Conservation (phyloP, 805 yeast genomes). For the Blastobotrys terrestris region DNA sequence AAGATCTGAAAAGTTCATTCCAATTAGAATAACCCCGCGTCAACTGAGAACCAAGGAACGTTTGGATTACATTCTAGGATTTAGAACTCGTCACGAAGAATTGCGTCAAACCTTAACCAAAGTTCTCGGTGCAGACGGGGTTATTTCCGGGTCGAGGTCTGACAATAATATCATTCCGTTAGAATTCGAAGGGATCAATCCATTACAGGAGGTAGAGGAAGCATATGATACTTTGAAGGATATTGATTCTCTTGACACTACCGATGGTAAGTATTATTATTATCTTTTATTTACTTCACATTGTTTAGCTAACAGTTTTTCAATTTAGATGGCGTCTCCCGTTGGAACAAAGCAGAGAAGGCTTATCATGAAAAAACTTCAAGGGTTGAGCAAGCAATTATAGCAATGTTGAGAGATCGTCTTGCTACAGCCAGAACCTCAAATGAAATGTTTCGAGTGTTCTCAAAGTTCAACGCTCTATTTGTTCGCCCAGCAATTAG, state of each 20-base stretch:
- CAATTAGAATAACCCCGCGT: conserved; percentile 52
- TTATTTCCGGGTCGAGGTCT: not conserved
- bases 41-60: conserved; percentile 38
- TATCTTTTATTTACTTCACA: not conserved
- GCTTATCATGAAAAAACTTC: conserved; percentile 39
- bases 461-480: conserved; percentile 44
- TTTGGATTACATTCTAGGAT: conserved; percentile 36
- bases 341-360: conserved; percentile 40
- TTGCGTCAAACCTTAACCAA: conserved; percentile 35
- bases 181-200: conserved; percentile 22
- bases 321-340: conserved; percentile 14
- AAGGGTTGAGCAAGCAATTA: conserved; percentile 42
- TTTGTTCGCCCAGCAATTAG: conserved; percentile 49
- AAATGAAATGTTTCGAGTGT: conserved; percentile 46
- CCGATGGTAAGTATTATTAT: conserved; percentile 16
- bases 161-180: conserved; percentile 5
- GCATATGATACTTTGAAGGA: conserved; percentile 39
- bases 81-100: conserved; percentile 51
- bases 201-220: conserved; percentile 32
- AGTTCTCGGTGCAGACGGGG: conserved; percentile 12
- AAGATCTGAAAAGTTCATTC: conserved; percentile 62
- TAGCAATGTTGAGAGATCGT: conserved; percentile 34
- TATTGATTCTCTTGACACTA: conserved; percentile 36
- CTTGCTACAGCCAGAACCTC: conserved; percentile 38
- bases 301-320: not conserved